These are phyloP conservation scores for Helichrysum umbraculigerum DNA, from an alignment of 129 eudicot genomes.

Conservation along the genomic window DNA sequence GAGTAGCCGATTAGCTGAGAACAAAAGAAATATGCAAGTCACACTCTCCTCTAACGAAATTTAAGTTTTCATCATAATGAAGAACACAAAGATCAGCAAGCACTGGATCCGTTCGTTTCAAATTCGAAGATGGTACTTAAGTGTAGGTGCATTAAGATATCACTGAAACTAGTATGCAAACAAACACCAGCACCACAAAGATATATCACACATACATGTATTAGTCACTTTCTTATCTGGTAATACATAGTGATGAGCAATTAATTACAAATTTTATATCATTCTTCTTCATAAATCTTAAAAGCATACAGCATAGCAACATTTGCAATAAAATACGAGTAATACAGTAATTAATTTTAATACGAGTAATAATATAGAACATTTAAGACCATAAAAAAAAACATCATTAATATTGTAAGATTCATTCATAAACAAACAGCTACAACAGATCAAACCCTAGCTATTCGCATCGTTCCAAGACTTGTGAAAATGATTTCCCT, in stretches of 20 bases:
- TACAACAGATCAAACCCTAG: not conserved
- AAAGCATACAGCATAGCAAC: not conserved
- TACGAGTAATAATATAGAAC: not conserved
- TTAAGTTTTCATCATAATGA: slow-evolving; percentile 9
- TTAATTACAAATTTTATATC: not conserved
- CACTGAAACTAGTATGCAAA: not conserved
- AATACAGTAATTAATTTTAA: too few relatives aligned
- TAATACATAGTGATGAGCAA: not conserved
- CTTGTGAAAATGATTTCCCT: not conserved
- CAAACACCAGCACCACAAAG: not conserved
- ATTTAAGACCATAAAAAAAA: not conserved
- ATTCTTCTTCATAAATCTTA: not conserved
- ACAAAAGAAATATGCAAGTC: not conserved
- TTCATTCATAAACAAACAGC: slow-evolving; percentile 2
- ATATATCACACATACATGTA: not conserved
- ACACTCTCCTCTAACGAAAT: not conserved
- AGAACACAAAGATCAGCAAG: not conserved
- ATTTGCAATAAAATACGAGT: not conserved
- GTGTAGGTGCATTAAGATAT: not conserved
- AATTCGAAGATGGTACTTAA: not conserved
- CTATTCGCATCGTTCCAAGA: slow-evolving; percentile 1
- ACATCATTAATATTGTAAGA: not conserved
- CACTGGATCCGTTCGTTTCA: not conserved
- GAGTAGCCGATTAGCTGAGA: slow-evolving; percentile 20
- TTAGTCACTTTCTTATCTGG: not conserved